phyloP scores from a whole-genome alignment of 331 rosid genomes.

The Stylosanthes scabra region DNA sequence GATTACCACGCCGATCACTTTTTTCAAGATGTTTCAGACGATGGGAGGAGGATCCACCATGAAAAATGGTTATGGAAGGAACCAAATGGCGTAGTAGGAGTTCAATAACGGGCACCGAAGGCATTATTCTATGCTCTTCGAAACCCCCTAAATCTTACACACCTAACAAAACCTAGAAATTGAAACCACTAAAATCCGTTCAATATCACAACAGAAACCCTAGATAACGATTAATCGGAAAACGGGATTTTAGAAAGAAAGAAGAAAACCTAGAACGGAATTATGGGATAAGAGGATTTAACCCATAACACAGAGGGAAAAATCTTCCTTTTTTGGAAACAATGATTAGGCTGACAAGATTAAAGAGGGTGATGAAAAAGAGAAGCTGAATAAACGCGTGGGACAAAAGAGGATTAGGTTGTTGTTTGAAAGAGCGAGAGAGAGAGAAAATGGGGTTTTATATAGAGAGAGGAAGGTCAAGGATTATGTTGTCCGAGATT shows the following conservation, averaged over 20 bases:
- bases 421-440: neutral
- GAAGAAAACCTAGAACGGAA: neutral
- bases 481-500: slow-evolving; percentile 24
- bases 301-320: slow-evolving; percentile 25
- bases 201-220: neutral
- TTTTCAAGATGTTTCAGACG: slow-evolving; percentile 86
- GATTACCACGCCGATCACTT: slow-evolving; percentile 91
- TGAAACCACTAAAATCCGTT: slow-evolving; percentile 2
- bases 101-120: slow-evolving; percentile 64
- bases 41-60: slow-evolving; percentile 70
- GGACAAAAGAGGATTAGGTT: slow-evolving; percentile 17
- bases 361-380: neutral
- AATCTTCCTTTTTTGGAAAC: neutral
- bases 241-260: neutral
- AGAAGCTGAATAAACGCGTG: neutral
- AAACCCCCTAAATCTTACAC: slow-evolving; percentile 60
- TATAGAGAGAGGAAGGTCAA: slow-evolving; percentile 38
- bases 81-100: slow-evolving; percentile 45
- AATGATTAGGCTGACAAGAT: too few species aligned
- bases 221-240: neutral
- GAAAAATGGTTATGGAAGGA: slow-evolving; percentile 55
- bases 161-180: slow-evolving; percentile 33
- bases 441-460: neutral
- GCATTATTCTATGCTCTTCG: slow-evolving; percentile 96
- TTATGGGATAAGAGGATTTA: neutral